Evolutionary conservation across 106 monocot species (phyloP).

Genomic region (Dendrobium chrysotoxum): DNA sequence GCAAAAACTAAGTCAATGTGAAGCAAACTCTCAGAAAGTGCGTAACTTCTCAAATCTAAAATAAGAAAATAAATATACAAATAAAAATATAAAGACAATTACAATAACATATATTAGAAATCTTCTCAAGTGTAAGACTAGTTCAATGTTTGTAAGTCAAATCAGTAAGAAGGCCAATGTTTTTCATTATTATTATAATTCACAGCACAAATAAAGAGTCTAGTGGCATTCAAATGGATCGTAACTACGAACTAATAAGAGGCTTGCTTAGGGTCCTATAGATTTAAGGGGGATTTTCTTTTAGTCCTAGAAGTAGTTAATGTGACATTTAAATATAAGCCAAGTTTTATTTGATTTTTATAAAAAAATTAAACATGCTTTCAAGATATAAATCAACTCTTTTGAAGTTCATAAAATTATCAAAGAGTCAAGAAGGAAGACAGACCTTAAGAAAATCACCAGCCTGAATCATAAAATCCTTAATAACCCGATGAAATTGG

Average conservation of each 20-base stretch:
- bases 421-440: neutral
- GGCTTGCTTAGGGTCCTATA: neutral
- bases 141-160: neutral
- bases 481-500: slow-evolving; percentile 95
- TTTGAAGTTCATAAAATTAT: neutral
- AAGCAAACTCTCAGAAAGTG: neutral
- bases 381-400: neutral
- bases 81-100: neutral
- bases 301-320: too few species aligned
- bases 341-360: neutral
- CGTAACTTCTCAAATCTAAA: neutral
- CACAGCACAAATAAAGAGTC: neutral
- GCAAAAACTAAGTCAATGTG: neutral
- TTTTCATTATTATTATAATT: neutral
- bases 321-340: too few species aligned
- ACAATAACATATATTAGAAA: neutral
- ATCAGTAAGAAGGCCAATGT: neutral
- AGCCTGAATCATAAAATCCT: slow-evolving; percentile 96
- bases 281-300: neutral
- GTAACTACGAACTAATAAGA: neutral
- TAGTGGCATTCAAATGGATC: neutral
- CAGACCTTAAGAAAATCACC: slow-evolving; percentile 94
- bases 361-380: neutral
- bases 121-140: neutral
- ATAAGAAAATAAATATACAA: neutral